Conservation (phyloP, 2,329 filamentous ascomycete genomes). For the Penicillium sp. region DNA sequence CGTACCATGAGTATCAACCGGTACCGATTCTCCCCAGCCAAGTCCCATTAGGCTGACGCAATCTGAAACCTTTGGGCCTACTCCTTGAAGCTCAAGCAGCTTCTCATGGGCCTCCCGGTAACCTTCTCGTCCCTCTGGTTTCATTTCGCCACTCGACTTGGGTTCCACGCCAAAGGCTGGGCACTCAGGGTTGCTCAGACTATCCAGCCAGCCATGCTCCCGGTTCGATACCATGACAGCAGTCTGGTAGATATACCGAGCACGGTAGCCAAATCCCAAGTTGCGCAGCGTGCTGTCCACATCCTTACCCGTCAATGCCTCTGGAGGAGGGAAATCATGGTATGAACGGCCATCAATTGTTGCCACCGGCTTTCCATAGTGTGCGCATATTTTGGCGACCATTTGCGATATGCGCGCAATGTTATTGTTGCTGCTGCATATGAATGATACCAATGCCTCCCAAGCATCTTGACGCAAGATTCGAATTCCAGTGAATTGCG, state of each 20-base stretch:
- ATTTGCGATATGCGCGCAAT: slow-evolving; percentile 94
- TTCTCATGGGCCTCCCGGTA: slow-evolving; percentile 81
- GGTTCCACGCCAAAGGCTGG: slow-evolving; percentile 58
- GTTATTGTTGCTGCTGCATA: slow-evolving; percentile 99
- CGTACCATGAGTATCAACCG: slow-evolving; percentile 84
- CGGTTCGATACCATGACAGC: slow-evolving; percentile 71
- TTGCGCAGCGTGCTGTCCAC: slow-evolving; percentile 79
- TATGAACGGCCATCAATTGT: slow-evolving; percentile 70
- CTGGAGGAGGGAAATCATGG: slow-evolving; percentile 82
- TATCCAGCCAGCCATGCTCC: slow-evolving; percentile 73
- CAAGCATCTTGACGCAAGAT: slow-evolving; percentile 94
- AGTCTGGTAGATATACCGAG: slow-evolving; percentile 87
- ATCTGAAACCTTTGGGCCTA: slow-evolving; percentile 95
- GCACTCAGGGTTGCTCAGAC: slow-evolving; percentile 74
- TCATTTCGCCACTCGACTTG: slow-evolving; percentile 50
- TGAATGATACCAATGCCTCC: slow-evolving; percentile 92
- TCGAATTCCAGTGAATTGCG: slow-evolving; percentile 84
- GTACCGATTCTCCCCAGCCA: slow-evolving; percentile 92
- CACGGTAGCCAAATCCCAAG: slow-evolving; percentile 91
- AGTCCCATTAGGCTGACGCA: slow-evolving; percentile 96
- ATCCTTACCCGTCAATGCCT: slow-evolving; percentile 68
- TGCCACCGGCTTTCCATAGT: slow-evolving; percentile 79
- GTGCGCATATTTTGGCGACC: slow-evolving; percentile 85
- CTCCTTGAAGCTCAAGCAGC: slow-evolving; percentile 77
- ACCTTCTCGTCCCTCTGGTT: slow-evolving; percentile 58